These are phyloP conservation scores for Colletotrichum tropicicola DNA, from an alignment of 2,329 filamentous ascomycete species.

Conservation along the genomic window DNA sequence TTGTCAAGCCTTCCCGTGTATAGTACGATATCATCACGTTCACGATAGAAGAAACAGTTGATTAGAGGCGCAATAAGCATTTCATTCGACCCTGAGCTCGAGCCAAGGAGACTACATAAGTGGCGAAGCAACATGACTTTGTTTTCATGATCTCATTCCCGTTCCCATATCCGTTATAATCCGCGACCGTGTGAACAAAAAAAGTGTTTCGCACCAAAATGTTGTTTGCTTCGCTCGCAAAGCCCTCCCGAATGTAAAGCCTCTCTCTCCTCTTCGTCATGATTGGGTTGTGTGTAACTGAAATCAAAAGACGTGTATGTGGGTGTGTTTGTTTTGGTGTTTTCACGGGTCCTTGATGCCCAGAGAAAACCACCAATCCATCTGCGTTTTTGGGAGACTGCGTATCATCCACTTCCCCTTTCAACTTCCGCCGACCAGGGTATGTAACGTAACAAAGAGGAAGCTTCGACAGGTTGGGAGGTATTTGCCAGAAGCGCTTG, in stretches of 20 bases:
- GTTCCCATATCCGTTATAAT: constrained; percentile 15
- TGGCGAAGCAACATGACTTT: constrained; percentile 27
- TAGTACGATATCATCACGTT: background rate
- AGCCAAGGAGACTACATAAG: constrained; percentile 25
- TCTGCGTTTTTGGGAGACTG: constrained; percentile 27
- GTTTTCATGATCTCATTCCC: constrained; percentile 28
- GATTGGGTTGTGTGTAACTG: background rate
- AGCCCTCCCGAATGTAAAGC: constrained; percentile 8
- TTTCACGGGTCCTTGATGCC: background rate
- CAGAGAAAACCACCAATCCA: constrained; percentile 9
- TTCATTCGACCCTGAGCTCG: constrained; percentile 17
- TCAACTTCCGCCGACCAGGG: constrained; percentile 27
- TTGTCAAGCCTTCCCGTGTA: no score
- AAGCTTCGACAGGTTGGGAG: constrained; percentile 17
- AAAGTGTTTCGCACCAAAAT: constrained; percentile 11
- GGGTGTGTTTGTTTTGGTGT: background rate
- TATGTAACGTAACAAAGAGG: constrained; percentile 29
- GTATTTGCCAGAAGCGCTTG: constrained; percentile 20
- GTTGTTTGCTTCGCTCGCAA: constrained; percentile 23
- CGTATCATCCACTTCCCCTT: constrained; percentile 22
- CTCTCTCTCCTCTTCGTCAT: background rate
- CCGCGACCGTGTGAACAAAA: constrained; percentile 4
- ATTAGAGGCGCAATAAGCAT: constrained; percentile 12
- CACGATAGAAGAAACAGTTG: background rate
- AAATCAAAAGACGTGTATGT: background rate